Percentiles rank a stretch among this genome's conserved stretches.
Conservation (phyloP, 2,329 filamentous ascomycete species). For the Fusarium lyarnte region DNA sequence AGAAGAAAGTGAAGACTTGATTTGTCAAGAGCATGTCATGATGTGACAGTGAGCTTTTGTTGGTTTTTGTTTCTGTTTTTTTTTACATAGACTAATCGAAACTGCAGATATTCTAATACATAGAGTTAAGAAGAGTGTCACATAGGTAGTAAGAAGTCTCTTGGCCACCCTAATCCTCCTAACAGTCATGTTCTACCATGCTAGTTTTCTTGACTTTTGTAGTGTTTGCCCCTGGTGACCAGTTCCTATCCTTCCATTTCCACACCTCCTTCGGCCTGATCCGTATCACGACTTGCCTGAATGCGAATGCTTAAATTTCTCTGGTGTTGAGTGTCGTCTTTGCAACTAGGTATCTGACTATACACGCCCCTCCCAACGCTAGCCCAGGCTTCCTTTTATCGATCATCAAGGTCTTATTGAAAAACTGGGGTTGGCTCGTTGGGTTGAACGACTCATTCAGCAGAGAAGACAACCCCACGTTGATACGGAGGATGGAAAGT, state of each 20-base stretch:
- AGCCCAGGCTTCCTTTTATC: conserved; percentile 11
- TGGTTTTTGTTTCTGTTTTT: not conserved
- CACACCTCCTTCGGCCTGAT: conserved; percentile 12
- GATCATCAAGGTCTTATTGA: conserved; percentile 3
- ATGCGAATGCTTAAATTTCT: not conserved
- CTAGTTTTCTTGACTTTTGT: not conserved
- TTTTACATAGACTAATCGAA: not conserved
- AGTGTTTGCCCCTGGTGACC: not conserved
- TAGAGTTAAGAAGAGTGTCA: not conserved
- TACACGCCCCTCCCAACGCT: conserved; percentile 8
- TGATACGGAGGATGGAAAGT: conserved; percentile 20
- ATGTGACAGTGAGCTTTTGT: not conserved
- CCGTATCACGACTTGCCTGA: conserved; percentile 18
- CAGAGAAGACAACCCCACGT: conserved; percentile 19
- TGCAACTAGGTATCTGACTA: not conserved
- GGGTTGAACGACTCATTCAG: not conserved
- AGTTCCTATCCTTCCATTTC: conserved; percentile 6
- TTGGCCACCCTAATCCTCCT: not conserved
- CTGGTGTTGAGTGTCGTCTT: conserved; percentile 5
- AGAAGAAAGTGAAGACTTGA: not conserved
- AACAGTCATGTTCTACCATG: not conserved
- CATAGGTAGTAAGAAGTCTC: not conserved
- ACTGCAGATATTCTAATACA: not conserved
- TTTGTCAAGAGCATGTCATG: not conserved
- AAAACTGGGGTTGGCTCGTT: conserved; percentile 19